Conservation (phyloP, 2,329 filamentous ascomycete genomes). For the Clonostachys solani region DNA sequence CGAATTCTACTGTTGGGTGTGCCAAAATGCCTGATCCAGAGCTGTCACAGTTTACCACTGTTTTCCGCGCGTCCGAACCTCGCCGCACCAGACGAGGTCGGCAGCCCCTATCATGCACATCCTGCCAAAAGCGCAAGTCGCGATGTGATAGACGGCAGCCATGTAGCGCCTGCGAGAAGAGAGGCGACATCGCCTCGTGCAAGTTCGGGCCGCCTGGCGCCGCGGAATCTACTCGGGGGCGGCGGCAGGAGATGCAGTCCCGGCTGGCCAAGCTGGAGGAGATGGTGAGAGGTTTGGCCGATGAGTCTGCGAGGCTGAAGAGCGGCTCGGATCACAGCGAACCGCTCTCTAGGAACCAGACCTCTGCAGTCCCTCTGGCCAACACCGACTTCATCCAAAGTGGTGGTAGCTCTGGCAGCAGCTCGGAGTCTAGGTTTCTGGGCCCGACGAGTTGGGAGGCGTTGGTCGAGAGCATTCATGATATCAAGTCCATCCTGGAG, state of each 20-base stretch:
- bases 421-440: conserved; percentile 15
- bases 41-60: conserved; percentile 16
- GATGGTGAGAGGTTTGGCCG: conserved; percentile 29
- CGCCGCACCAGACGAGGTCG: conserved; percentile 31
- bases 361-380: background rate
- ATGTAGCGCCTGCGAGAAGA: conserved; percentile 32
- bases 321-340: background rate
- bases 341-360: background rate
- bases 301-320: conserved; percentile 2
- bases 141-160: conserved; percentile 35
- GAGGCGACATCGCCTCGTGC: conserved; percentile 25
- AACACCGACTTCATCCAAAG: background rate
- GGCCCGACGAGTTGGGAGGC: conserved; percentile 35
- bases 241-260: conserved; percentile 28
- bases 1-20: no score
- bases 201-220: conserved; percentile 14
- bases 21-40: conserved; percentile 13
- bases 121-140: conserved; percentile 36
- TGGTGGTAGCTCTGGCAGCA: conserved; percentile 2
- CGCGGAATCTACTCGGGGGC: background rate
- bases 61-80: conserved; percentile 28
- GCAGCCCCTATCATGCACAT: conserved; percentile 32
- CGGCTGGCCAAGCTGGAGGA: conserved; percentile 33
- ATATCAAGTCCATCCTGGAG: conserved; percentile 30
- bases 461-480: conserved; percentile 33